Percentiles rank a stretch among this genome's conserved stretches.
Conservation (phyloP, 257 asterid genomes). For the Asclepias syriaca region DNA sequence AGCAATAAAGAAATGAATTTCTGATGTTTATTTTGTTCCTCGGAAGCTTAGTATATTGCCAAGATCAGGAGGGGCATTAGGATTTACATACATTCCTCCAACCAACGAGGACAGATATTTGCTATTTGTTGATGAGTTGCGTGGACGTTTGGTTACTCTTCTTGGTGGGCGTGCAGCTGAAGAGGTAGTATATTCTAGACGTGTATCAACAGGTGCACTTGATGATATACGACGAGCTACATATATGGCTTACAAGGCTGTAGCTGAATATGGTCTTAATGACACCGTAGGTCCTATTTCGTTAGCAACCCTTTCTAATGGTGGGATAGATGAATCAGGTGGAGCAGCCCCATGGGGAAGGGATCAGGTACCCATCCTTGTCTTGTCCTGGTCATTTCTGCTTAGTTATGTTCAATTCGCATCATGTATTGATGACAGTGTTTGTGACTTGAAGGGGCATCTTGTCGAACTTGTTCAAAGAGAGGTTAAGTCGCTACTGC, state of each 20-base stretch:
- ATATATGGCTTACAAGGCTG: constrained; percentile 98
- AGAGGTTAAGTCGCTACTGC: no score
- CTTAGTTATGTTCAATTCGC: not conserved
- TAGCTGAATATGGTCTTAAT: constrained; percentile 94
- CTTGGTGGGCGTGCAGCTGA: constrained; percentile 99
- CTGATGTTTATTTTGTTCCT: no score
- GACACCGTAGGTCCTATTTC: constrained; percentile 87
- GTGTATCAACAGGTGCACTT: constrained; percentile 99
- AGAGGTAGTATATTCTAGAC: constrained; percentile 84
- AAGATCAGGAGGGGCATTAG: constrained; percentile 95
- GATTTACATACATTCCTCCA: constrained; percentile 94
- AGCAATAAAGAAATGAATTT: no score
- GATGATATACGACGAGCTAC: constrained; percentile 97
- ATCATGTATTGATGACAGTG: constrained; percentile 17
- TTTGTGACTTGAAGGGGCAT: constrained; percentile 56
- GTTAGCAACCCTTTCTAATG: constrained; percentile 77
- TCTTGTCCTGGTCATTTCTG: constrained; percentile 10
- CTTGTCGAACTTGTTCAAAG: constrained; percentile 92
- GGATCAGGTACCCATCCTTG: constrained; percentile 61
- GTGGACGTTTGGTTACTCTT: constrained; percentile 95
- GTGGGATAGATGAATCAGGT: constrained; percentile 90
- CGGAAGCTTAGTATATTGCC: no score
- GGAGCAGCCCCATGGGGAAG: constrained; percentile 80
- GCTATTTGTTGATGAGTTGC: constrained; percentile 93
- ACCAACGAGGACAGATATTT: constrained; percentile 86